Conservation (phyloP, 257 asterid genomes). For the Solanum rostratum region DNA sequence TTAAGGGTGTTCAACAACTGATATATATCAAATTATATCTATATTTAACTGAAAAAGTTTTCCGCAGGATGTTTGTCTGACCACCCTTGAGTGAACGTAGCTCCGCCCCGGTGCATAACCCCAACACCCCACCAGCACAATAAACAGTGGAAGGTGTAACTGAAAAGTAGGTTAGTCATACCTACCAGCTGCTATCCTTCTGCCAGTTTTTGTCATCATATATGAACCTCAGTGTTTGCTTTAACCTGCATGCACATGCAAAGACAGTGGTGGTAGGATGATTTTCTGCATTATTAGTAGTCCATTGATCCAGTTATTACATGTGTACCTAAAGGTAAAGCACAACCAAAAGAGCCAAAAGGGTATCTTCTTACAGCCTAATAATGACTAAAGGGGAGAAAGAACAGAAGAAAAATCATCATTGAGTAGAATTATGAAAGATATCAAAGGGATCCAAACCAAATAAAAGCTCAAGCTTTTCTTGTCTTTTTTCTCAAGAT, state of each 20-base stretch:
- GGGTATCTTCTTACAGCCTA: background rate
- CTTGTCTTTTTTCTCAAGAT: background rate
- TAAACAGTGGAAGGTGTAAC: background rate
- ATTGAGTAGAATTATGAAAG: background rate
- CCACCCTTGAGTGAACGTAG: too few relatives aligned
- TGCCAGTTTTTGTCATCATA: conserved; percentile 1
- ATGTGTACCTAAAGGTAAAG: background rate
- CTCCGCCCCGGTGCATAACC: background rate
- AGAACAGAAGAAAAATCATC: background rate
- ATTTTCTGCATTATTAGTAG: background rate
- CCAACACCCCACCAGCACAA: background rate
- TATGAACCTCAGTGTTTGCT: background rate
- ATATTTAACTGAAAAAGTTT: too few relatives aligned
- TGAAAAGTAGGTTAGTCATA: background rate
- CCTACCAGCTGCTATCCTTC: background rate
- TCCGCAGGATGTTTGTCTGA: too few relatives aligned
- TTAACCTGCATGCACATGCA: background rate
- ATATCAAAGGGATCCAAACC: background rate
- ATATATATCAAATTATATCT: too few relatives aligned
- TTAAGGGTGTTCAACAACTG: too few relatives aligned
- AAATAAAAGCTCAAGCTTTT: background rate
- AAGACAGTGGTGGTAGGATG: background rate
- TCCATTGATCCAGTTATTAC: background rate
- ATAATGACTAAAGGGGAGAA: background rate
- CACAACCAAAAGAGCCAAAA: background rate